These are phyloP conservation scores for Exophiala xenobiotica DNA, from an alignment of 2,329 filamentous ascomycete species.

Conservation along the genomic window DNA sequence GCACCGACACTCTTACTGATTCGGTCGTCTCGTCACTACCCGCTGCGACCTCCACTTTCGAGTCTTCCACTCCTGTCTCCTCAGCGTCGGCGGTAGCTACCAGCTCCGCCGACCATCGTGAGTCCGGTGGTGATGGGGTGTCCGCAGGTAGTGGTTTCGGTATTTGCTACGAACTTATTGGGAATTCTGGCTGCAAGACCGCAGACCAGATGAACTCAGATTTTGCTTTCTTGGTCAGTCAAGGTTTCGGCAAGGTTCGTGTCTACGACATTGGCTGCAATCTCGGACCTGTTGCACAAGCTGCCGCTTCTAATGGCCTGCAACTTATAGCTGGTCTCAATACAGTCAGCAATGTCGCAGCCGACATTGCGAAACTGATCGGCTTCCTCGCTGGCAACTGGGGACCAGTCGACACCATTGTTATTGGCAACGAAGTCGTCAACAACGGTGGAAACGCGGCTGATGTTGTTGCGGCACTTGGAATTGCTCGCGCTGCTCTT, in stretches of 20 bases:
- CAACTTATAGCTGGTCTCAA: constrained; percentile 75
- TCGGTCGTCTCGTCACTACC: constrained; percentile 16
- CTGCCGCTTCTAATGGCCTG: constrained; percentile 63
- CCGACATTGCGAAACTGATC: constrained; percentile 62
- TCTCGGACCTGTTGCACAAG: constrained; percentile 60
- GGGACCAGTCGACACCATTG: constrained; percentile 67
- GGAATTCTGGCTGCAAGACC: constrained; percentile 64
- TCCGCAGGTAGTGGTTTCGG: constrained; percentile 41
- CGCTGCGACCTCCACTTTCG: constrained; percentile 22
- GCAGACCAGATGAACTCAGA: constrained; percentile 63
- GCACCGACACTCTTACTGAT: not conserved
- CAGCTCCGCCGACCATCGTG: constrained; percentile 1
- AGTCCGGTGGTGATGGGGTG: constrained; percentile 2
- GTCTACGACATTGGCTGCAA: constrained; percentile 80
- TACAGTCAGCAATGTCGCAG: constrained; percentile 56
- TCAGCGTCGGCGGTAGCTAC: not conserved
- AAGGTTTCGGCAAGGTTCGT: constrained; percentile 63
- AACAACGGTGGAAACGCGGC: constrained; percentile 57
- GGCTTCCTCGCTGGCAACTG: constrained; percentile 63
- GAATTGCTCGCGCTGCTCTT: constrained; percentile 58
- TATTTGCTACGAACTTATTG: constrained; percentile 60
- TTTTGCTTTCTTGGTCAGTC: constrained; percentile 55
- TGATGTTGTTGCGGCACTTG: constrained; percentile 60
- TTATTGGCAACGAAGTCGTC: constrained; percentile 79
- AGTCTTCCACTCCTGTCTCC: not conserved